phyloP scores from a whole-genome alignment of 2,329 filamentous ascomycete genomes.

The Arthroderma sp. region DNA sequence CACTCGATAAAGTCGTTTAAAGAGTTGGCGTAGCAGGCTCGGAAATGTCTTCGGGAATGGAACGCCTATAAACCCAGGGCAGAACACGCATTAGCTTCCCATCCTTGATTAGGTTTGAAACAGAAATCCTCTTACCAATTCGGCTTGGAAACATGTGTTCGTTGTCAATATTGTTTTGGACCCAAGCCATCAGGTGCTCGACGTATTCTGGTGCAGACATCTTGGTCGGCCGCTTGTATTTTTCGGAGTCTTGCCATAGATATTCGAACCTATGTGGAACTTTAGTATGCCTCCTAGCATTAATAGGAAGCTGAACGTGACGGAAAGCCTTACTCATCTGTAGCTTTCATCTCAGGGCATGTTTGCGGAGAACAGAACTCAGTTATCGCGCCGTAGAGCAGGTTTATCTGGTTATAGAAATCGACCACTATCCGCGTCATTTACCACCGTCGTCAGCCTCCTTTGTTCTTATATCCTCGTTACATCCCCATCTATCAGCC shows the following conservation, averaged over 20 bases:
- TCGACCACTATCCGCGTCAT: conserved; percentile 63
- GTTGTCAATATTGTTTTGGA: conserved; percentile 90
- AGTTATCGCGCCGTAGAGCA: conserved; percentile 95
- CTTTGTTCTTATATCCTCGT: neutral
- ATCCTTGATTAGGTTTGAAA: neutral
- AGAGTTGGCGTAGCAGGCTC: conserved; percentile 79
- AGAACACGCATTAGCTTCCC: neutral
- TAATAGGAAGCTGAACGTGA: neutral
- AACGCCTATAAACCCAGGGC: conserved; percentile 45
- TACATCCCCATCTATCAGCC: neutral
- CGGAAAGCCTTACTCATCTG: conserved; percentile 60
- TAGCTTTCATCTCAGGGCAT: conserved; percentile 99
- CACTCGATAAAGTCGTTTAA: conserved; percentile 97
- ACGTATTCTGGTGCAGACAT: conserved; percentile 97
- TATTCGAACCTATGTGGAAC: conserved; percentile 66
- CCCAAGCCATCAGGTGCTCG: conserved; percentile 94
- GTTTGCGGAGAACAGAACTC: conserved; percentile 97
- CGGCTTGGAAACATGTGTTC: conserved; percentile 88
- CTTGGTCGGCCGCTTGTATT: conserved; percentile 92
- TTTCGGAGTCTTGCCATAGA: conserved; percentile 92
- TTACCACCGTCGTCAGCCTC: neutral
- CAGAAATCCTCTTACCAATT: conserved; percentile 46
- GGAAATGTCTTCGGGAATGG: conserved; percentile 91
- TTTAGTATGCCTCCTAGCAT: neutral
- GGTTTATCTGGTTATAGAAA: conserved; percentile 99